Evolutionary conservation across 441 rosid species (phyloP), one percentile per base, ranked within the genome.

Genomic region (Lagerstroemia fauriei): DNA sequence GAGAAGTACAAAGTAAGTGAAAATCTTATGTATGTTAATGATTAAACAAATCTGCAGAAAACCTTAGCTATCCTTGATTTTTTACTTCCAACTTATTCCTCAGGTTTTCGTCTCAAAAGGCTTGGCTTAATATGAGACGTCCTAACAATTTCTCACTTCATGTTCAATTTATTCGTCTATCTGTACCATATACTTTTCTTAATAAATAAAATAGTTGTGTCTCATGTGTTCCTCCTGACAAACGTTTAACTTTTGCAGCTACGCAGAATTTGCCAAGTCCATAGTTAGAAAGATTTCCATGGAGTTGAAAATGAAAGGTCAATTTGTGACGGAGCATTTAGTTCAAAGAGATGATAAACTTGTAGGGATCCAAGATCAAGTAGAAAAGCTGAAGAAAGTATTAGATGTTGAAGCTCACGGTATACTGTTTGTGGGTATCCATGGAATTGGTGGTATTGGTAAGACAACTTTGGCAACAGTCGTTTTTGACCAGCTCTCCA

Each of bases 121-220:
- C 44, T 38, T 38, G 44, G 44, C 44, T 38, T 38, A 38, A 38
- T 38, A 38, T 38, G 44, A 38, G 44, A 38, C 44, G 44, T 38
- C 44, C 44, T 6, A 38, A 38, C 44, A 38, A 38, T 38, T 38
- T 38, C 44, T 38, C 44, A 38, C 44, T 38, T 38, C 2, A 38
- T n/a, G 44, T 38, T 38, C 44, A 38, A 38, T 65, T 25, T 16
- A 38, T 46, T 32, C 34, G 20, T 71, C 18, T 46, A 86, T 88
- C 83, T 92, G 91, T 53, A 73, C 90, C 51, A 48, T 48, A 48
- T 1, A 38, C 14, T 3, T 48, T 48, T 9, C 14, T 48, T 8
- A 48, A 48, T 9, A 48, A 48, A 48, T 48, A 48, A 48, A 20
- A 14, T 4, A 53, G 59, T 4, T 14, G 18, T 51, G 22, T 53